Evolutionary conservation across 2,329 filamentous ascomycete species (phyloP).

Genomic region (Aspergillus sp.): DNA sequence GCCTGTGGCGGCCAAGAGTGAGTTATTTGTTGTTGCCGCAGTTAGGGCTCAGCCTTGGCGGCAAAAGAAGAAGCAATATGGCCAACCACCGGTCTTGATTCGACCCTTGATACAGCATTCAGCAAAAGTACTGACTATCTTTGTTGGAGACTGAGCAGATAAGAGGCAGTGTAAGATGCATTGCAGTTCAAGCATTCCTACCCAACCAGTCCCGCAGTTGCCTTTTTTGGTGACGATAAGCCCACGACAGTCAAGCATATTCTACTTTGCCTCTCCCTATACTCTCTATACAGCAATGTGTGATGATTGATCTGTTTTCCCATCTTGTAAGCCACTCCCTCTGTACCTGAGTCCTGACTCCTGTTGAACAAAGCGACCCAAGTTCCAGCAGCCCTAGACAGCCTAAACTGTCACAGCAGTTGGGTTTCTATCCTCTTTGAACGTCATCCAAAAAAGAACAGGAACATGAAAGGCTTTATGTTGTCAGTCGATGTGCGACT

Average conservation of each 20-base stretch:
- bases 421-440: too few species aligned
- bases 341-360: too few species aligned
- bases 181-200: neutral
- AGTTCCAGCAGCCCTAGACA: too few species aligned
- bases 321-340: neutral
- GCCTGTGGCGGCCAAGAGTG: too few species aligned
- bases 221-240: neutral
- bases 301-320: neutral
- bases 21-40: too few species aligned
- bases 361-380: too few species aligned
- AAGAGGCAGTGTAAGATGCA: neutral
- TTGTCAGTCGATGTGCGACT: conserved; percentile 43
- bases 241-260: neutral
- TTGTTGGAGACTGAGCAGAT: neutral
- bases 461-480: neutral
- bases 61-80: neutral
- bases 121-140: neutral
- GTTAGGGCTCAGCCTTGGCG: neutral
- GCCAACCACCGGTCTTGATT: neutral
- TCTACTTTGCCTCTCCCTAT: neutral
- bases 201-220: neutral
- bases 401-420: too few species aligned
- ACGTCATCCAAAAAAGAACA: too few species aligned
- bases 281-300: neutral
- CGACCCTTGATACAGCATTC: neutral